phyloP scores from a whole-genome alignment of 2,329 filamentous ascomycete genomes.

The Colletotrichum tabaci region DNA sequence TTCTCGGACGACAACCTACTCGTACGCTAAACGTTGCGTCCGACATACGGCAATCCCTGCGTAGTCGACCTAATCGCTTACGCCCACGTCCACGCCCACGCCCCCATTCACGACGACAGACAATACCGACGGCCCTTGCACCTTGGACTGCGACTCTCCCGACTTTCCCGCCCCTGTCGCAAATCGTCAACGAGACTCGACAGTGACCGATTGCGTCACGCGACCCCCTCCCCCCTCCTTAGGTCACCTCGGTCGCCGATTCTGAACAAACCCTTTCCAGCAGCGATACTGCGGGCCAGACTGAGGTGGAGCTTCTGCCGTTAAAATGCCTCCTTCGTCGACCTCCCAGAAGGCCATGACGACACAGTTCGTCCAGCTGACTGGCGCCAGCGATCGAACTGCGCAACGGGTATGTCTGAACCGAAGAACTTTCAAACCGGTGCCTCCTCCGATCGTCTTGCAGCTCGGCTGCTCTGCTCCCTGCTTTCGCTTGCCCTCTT shows the following conservation, averaged over 20 bases:
- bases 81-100: neutral
- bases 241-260: neutral
- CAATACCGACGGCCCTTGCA: neutral
- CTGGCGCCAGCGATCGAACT: slow-evolving; percentile 60
- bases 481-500: neutral
- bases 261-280: neutral
- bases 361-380: slow-evolving; percentile 59
- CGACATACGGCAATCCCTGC: neutral
- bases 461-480: slow-evolving; percentile 8
- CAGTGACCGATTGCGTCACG: slow-evolving; percentile 34
- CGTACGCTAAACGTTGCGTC: slow-evolving; percentile 8
- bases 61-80: neutral
- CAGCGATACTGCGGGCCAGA: slow-evolving; percentile 11
- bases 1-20: slow-evolving; percentile 11
- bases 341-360: slow-evolving; percentile 59
- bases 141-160: neutral
- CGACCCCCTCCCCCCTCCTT: neutral
- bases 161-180: neutral
- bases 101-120: neutral
- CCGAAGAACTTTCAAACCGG: slow-evolving; percentile 8
- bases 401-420: slow-evolving; percentile 60
- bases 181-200: slow-evolving; percentile 14
- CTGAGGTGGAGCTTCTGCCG: slow-evolving; percentile 1
- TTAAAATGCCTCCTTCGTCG: slow-evolving; percentile 55
- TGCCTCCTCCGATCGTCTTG: neutral